Evolutionary conservation across 139 green algal genomes (phyloP), one percentile per base, ranked within the genome.

Genomic region (Eudorina sp.): DNA sequence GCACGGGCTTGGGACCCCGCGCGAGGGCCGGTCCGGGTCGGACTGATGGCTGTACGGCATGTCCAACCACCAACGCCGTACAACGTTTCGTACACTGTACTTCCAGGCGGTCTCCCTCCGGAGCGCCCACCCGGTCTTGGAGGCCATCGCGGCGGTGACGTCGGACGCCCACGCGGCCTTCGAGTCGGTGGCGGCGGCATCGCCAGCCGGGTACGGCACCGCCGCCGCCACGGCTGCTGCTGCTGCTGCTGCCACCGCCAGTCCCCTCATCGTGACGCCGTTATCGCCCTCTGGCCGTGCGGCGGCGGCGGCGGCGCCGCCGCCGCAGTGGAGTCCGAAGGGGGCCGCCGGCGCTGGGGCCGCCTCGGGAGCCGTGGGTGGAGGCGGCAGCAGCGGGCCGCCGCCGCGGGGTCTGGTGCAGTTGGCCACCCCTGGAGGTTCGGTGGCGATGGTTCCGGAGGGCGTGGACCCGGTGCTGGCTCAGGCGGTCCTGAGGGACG

Each of bases 401-500:
- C 74, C 74, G 43, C 74, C 74, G 45, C 74, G 74, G 46, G 74
- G 29, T 27, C 46, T 82, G 43, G 31, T 82, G 3, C n/a, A 45
- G 3, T 6, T 82, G 45, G 38, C 45, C 1, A 43, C n/a, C n/a
- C 25, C 74, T 8, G 74, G 46, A 29, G 74, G 74, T 7, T 8
- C 40, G 14, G 45, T 82, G 74, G 8, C 64, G 74, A 64, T 82
- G 74, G 46, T 82, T 23, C 74, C 74, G 27, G 74, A 62, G 27
- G 74, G 74, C 3, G 46, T 82, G 27, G 74, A 82, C 13, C 46
- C 74, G 46, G 74, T 34, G 74, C 48, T 82, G 27, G 74, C 74
- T 23, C n/a, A 70, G 76, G 90, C 94, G 68, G 81, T 91, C 31
- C 82, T 84, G 82, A 70, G 79, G 3, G 68, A 88, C n/a, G 82